phyloP scores from a whole-genome alignment of 805 yeast species.

The Monosporozyma solicola region DNA sequence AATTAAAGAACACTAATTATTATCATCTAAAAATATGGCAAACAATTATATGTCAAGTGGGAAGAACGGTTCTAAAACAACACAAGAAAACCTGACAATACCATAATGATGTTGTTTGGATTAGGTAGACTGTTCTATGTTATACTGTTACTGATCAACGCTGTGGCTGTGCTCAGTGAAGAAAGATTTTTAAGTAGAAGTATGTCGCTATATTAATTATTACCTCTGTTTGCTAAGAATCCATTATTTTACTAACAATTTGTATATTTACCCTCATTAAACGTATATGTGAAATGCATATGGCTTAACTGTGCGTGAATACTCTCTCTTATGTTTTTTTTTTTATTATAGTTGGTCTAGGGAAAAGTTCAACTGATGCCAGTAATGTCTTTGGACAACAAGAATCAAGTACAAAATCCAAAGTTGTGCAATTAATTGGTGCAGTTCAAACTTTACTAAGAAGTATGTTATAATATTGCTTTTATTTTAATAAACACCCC shows the following conservation, averaged over 20 bases:
- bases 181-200: constrained; percentile 67
- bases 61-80: neutral
- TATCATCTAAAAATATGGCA: too few species aligned
- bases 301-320: neutral
- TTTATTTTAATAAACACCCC: neutral
- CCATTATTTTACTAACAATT: constrained; percentile 2
- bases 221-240: neutral
- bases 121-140: constrained; percentile 51
- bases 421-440: constrained; percentile 55
- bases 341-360: constrained; percentile 35
- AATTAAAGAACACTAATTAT: neutral
- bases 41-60: neutral
- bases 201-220: constrained; percentile 7
- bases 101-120: constrained; percentile 41
- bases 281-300: neutral
- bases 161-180: constrained; percentile 71
- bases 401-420: constrained; percentile 44
- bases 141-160: constrained; percentile 50
- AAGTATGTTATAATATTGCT: constrained; percentile 32
- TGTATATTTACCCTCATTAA: too few species aligned
- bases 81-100: neutral
- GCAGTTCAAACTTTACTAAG: constrained; percentile 71
- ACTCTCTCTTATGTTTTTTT: neutral
- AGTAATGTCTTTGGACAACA: constrained; percentile 37
- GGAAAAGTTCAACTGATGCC: constrained; percentile 30